Percentiles rank a stretch among this genome's conserved stretches.
Conservation (phyloP, 768 basidiomycete genomes). For the Trichaptum fuscoviolaceum region DNA sequence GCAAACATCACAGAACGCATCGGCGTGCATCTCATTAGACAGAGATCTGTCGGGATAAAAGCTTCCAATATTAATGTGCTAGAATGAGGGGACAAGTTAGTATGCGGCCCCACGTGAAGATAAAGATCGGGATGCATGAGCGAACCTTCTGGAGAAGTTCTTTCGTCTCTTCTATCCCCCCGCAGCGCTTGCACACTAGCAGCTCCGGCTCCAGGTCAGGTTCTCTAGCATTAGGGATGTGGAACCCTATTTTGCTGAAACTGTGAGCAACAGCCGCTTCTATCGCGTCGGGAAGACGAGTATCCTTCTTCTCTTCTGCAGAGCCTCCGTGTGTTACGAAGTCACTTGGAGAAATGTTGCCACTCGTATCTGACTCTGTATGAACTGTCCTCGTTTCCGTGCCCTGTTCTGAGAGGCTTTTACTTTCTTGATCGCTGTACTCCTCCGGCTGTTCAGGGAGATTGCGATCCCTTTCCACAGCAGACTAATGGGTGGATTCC, state of each 20-base stretch:
- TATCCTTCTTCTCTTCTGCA: background rate
- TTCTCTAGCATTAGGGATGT: background rate
- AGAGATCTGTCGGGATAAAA: background rate
- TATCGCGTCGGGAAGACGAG: background rate
- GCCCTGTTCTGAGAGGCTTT: background rate
- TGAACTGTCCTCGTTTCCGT: background rate
- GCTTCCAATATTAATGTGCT: slow-evolving; percentile 1
- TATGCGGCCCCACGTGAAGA: background rate
- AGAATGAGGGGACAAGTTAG: background rate
- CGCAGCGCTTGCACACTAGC: background rate
- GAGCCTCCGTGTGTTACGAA: background rate
- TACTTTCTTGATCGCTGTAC: background rate
- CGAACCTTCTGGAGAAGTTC: background rate
- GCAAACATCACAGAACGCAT: background rate
- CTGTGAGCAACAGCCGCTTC: background rate
- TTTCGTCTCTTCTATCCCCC: background rate
- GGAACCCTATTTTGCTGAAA: background rate
- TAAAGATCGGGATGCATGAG: background rate
- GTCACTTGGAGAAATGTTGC: background rate
- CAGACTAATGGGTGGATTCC: too few species aligned
- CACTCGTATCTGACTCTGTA: too few species aligned
- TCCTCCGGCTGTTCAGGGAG: background rate
- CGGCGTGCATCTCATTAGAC: background rate
- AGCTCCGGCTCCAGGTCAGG: background rate
- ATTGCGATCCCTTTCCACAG: background rate